Evolutionary conservation across 1,284 basidiomycete genomes (phyloP).

Genomic region (Volvariella surrecta): DNA sequence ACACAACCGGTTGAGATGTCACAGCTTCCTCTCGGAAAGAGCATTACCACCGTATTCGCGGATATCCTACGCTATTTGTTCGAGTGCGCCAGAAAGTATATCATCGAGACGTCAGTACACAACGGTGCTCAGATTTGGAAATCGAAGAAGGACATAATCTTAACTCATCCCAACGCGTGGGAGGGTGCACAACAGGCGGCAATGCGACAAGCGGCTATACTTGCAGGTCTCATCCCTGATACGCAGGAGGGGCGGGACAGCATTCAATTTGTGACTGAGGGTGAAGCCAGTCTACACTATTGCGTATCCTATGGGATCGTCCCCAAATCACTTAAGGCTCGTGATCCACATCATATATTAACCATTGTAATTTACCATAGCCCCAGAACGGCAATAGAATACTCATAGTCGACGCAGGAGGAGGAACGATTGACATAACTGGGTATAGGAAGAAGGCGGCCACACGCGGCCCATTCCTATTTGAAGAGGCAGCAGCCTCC

Average conservation of each 20-base stretch:
- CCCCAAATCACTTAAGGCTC: slow-evolving; percentile 5
- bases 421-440: slow-evolving; percentile 39
- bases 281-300: slow-evolving; percentile 24
- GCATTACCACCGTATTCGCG: slow-evolving; percentile 26
- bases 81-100: slow-evolving; percentile 25
- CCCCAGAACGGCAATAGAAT: slow-evolving; percentile 23
- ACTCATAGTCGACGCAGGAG: slow-evolving; percentile 36
- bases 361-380: neutral
- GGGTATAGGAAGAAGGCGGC: slow-evolving; percentile 23
- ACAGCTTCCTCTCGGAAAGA: slow-evolving; percentile 22
- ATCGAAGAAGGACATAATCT: slow-evolving; percentile 24
- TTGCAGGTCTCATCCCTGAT: slow-evolving; percentile 24
- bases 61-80: slow-evolving; percentile 36
- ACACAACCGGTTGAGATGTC: slow-evolving; percentile 6
- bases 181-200: slow-evolving; percentile 25
- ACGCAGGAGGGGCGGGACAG: slow-evolving; percentile 19
- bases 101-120: slow-evolving; percentile 20
- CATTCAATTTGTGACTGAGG: slow-evolving; percentile 29
- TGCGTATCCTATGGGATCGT: slow-evolving; percentile 10
- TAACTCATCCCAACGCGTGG: slow-evolving; percentile 32
- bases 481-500: slow-evolving; percentile 11
- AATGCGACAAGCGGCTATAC: slow-evolving; percentile 24
- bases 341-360: neutral
- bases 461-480: slow-evolving; percentile 5
- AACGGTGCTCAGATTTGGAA: slow-evolving; percentile 25